Base-by-base conservation (phyloP, 1,284 basidiomycete species). In the Apiotrichum mycotoxinovorans region DNA sequence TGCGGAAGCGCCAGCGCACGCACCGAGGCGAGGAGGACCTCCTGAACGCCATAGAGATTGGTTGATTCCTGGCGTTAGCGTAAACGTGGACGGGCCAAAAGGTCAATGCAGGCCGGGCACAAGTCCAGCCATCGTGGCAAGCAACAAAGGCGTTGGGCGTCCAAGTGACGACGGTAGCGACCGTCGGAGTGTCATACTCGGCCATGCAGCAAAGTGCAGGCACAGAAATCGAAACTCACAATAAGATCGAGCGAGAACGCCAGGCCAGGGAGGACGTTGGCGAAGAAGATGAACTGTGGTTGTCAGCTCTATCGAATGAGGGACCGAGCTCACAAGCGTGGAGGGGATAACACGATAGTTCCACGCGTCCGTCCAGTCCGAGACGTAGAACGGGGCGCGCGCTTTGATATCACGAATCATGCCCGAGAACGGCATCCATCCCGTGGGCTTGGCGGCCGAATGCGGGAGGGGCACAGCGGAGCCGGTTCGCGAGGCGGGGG, bases 181-280 rank as follows among this genome's bases (percentile, higher is more conserved):
- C 30, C 30, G 30, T 30, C 12, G 30, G 30, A 30, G 30, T n/a
- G n/a, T n/a, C n/a, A n/a, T n/a, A n/a, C n/a, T n/a, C n/a, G n/a
- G n/a, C n/a, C n/a, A n/a, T n/a, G n/a, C n/a, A n/a, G n/a, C n/a
- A n/a, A n/a, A n/a, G n/a, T n/a, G n/a, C n/a, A n/a, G n/a, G n/a
- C n/a, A n/a, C n/a, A n/a, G n/a, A n/a, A n/a, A 12, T 30, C 12
- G 30, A 5, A 12, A 30, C 68, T 51, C 55, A 73, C 89, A 73
- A 96, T 94, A 49, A 98, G 82, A 71, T 97, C 92, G 45, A 97
- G 78, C 20, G 91, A 90, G 73, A 97, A 97, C 1, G 94, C 92
- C 49, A 96, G 86, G 10, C 89, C 91, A 2, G 93, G 92, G 46
- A 95, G 82, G 25, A 70, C 67, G 57, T 76, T 74, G 11, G 68